Conservation (phyloP, 345 rosid genomes). For the Moricandia moricandioides region DNA sequence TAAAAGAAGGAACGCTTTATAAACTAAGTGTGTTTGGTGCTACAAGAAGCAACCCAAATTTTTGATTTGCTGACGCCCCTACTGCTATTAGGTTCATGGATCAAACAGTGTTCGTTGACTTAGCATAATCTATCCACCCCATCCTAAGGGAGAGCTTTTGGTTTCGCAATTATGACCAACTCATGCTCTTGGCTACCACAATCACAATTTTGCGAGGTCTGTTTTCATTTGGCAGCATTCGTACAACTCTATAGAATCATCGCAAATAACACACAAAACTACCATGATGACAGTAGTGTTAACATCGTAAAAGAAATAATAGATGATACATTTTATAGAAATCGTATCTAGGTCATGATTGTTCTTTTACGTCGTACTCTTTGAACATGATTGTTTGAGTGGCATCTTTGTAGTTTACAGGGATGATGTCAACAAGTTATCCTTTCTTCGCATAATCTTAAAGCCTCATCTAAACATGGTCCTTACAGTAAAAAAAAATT, state of each 20-base stretch:
- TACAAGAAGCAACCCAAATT: background rate
- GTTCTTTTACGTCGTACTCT: background rate
- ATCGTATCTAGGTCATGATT: constrained; percentile 30
- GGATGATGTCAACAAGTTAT: constrained; percentile 52
- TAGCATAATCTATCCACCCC: background rate
- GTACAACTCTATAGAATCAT: background rate
- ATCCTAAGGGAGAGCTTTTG: background rate
- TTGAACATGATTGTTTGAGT: constrained; percentile 3
- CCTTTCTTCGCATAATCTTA: constrained; percentile 43
- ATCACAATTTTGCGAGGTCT: background rate
- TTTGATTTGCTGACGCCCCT: background rate
- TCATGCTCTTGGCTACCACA: background rate
- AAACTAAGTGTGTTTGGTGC: background rate
- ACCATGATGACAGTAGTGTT: background rate
- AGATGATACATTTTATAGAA: constrained; percentile 10
- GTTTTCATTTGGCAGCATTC: background rate
- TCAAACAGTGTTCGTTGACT: background rate
- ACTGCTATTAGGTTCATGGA: background rate
- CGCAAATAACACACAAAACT: background rate
- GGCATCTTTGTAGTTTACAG: constrained; percentile 37
- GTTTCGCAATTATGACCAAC: background rate
- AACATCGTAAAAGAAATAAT: background rate
- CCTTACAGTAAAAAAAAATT: constrained; percentile 34
- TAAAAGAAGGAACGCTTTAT: background rate
- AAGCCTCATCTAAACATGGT: constrained; percentile 28